phyloP scores from a whole-genome alignment of 306 rosid species.

The Geum urbanum region DNA sequence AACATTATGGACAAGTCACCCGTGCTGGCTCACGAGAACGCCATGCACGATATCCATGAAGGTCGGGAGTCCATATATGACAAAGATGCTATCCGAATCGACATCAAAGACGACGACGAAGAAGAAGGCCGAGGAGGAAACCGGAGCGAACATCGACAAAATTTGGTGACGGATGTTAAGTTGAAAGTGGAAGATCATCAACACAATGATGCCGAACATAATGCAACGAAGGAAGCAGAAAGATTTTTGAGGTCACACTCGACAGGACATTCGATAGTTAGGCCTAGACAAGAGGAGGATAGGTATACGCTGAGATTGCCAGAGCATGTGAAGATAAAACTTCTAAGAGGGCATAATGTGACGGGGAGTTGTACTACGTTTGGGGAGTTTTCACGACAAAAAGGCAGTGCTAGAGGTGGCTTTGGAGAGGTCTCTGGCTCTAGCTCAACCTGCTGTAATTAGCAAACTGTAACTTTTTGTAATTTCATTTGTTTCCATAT shows the following conservation, averaged over 20 bases:
- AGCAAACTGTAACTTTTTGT: slow-evolving; percentile 10
- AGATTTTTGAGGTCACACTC: slow-evolving; percentile 52
- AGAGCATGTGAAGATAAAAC: slow-evolving; percentile 27
- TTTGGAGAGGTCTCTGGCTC: slow-evolving; percentile 27
- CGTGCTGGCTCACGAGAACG: not conserved
- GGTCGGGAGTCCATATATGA: not conserved
- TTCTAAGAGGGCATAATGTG: slow-evolving; percentile 40
- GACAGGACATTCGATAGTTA: slow-evolving; percentile 68
- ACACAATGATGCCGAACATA: not conserved
- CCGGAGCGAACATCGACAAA: not conserved
- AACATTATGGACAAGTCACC: slow-evolving; percentile 1
- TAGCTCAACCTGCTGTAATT: not conserved
- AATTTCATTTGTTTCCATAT: not conserved
- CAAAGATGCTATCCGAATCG: slow-evolving; percentile 31
- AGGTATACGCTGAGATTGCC: slow-evolving; percentile 53
- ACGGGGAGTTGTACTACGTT: slow-evolving; percentile 44
- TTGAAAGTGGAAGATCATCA: not conserved
- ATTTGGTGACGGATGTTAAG: not conserved
- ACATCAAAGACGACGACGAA: slow-evolving; percentile 27
- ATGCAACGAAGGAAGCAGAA: not conserved
- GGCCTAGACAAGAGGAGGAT: slow-evolving; percentile 30
- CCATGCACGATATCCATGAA: slow-evolving; percentile 6
- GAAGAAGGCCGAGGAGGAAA: slow-evolving; percentile 4
- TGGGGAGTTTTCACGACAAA: slow-evolving; percentile 31
- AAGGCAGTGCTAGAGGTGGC: slow-evolving; percentile 31